A percentile compares a stretch with the other conserved stretches of the same genome.
Conservation (phyloP, 495 filamentous ascomycete genomes). For the Aspergillus bridgeri region DNA sequence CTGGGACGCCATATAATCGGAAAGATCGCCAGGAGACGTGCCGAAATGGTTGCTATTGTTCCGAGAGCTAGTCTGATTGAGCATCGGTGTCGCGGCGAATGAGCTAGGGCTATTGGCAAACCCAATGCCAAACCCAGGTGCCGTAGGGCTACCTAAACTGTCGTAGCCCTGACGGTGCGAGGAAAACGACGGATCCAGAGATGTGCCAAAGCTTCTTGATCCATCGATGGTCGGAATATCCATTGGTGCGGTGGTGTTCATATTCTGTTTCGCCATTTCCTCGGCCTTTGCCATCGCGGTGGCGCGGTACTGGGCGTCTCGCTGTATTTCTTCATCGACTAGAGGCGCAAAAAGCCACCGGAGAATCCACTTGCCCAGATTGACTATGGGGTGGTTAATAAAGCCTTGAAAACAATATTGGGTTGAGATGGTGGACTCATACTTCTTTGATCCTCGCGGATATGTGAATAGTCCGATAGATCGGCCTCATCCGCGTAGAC, state of each 20-base stretch:
- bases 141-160: constrained; percentile 51
- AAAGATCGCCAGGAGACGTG: constrained; percentile 34
- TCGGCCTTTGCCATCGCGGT: constrained; percentile 59
- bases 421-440: constrained; percentile 29
- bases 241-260: constrained; percentile 64
- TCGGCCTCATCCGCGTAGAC: constrained; percentile 89
- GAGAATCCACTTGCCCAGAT: constrained; percentile 94
- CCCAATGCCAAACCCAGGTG: constrained; percentile 74
- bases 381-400: constrained; percentile 57
- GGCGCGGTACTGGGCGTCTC: constrained; percentile 70
- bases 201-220: constrained; percentile 42
- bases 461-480: constrained; percentile 68
- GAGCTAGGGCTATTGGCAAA: constrained; percentile 63
- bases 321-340: constrained; percentile 82
- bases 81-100: constrained; percentile 20
- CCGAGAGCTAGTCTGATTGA: constrained; percentile 16
- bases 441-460: constrained; percentile 94
- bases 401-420: constrained; percentile 2
- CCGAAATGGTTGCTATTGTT: constrained; percentile 23
- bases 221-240: constrained; percentile 53
- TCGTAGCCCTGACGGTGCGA: constrained; percentile 68
- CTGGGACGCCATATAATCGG: constrained; percentile 21
- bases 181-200: constrained; percentile 42
- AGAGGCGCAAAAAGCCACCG: constrained; percentile 88
- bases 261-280: constrained; percentile 50